Base-by-base conservation (phyloP, 306 rosid genomes). In the Vicia sativa region DNA sequence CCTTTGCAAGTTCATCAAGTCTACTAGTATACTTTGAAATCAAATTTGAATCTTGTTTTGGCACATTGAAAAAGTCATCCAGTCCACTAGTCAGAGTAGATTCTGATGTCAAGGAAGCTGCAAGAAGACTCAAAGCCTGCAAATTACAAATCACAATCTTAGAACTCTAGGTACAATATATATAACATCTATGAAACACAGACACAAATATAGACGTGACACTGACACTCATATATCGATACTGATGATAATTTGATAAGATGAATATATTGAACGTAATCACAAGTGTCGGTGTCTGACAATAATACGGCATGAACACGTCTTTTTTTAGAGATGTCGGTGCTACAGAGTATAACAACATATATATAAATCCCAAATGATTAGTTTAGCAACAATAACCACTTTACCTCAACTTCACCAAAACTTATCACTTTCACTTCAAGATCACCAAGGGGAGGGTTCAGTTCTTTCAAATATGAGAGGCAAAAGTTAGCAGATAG, bases 41-140 rank as follows among this genome's bases (percentile, higher is more conserved):
- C 72, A 65, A 55, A 44, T 12, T 63, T 54, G 67, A 55, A 18
- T 55, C 78, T 74, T 74, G 72, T 65, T 55, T 74, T 14, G 78
- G 72, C 29, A 65, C 66, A 42, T 43, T 3, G 5, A 74, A 15
- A 43, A 74, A 54, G 9, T 43, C 42, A 34, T 65, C 31, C 15
- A 74, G 37, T 19, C 78, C 78, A 31, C 60, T 55, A 74, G 59
- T 65, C n/a, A 74, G 49, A 8, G 66, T 15, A 31, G 1, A 57
- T 11, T 66, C 45, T 14, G 78, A 74, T n/a, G 68, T 74, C 73
- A 74, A 23, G 10, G 78, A 66, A 56, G 78, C 68, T 67, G 54
- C 41, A 62, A 75, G 48, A 11, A 75, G 79, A 19, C 62, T 67
- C 15, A 67, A 48, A 31, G 79, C 74, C 69, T 75, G 48, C 69